Percentiles rank a stretch among this genome's conserved stretches.
phyloP scores from a whole-genome alignment of 2,329 filamentous ascomycete species.

The Calcarisporium arbuscula region DNA sequence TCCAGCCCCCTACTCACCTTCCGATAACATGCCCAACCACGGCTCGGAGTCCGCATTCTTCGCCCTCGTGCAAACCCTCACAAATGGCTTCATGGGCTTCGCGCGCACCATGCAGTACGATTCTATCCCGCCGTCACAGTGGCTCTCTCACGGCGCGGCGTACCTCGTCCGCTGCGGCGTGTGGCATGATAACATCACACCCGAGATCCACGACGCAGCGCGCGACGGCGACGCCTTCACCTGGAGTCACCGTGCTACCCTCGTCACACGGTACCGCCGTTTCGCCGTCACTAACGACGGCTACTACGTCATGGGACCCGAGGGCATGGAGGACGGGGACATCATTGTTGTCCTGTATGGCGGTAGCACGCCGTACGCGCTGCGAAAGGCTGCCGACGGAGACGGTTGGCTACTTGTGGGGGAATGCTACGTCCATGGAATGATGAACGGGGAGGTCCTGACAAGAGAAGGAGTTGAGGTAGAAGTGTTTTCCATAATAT shows the following conservation, averaged over 20 bases:
- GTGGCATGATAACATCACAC: slow-evolving; percentile 8
- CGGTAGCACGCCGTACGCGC: slow-evolving; percentile 24
- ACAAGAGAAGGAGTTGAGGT: slow-evolving; percentile 14
- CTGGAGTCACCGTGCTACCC: slow-evolving; percentile 28
- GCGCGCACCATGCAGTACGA: slow-evolving; percentile 20
- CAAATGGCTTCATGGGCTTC: slow-evolving; percentile 23
- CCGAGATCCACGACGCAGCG: slow-evolving; percentile 20
- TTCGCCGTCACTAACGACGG: slow-evolving; percentile 25
- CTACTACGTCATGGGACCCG: slow-evolving; percentile 26
- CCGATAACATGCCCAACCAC: not conserved
- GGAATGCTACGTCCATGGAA: slow-evolving; percentile 30
- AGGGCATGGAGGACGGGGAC: slow-evolving; percentile 22
- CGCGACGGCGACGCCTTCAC: slow-evolving; percentile 22
- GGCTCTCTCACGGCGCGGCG: slow-evolving; percentile 24
- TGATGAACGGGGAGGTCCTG: slow-evolving; percentile 29
- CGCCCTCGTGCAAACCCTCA: slow-evolving; percentile 27
- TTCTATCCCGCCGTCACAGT: slow-evolving; percentile 17
- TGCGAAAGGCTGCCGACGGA: slow-evolving; percentile 13
- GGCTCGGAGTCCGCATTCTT: slow-evolving; percentile 20
- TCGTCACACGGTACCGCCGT: slow-evolving; percentile 25
- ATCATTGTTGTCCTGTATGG: slow-evolving; percentile 25
- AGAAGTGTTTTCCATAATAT: slow-evolving; percentile 24
- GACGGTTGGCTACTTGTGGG: slow-evolving; percentile 23
- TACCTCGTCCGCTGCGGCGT: slow-evolving; percentile 20
- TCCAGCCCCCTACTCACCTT: not conserved